These are phyloP conservation scores for Epichloe sp. DNA, from an alignment of 2,329 filamentous ascomycete genomes.

Conservation along the genomic window DNA sequence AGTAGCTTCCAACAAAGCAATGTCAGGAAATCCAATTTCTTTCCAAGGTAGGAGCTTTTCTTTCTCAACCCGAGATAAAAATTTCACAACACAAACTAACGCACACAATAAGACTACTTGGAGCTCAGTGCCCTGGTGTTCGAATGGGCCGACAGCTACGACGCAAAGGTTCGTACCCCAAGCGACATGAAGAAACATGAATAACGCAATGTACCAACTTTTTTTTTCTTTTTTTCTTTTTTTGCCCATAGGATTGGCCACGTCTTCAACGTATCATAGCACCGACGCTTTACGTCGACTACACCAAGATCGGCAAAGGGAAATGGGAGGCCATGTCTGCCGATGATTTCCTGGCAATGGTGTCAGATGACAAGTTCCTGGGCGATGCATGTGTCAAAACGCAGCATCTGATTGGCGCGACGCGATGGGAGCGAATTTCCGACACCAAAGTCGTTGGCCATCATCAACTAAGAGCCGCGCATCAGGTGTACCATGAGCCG, in stretches of 20 bases:
- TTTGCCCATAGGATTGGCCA: constrained; percentile 30
- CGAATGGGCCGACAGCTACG: constrained; percentile 52
- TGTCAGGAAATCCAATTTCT: no score
- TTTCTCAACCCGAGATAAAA: no score
- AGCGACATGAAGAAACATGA: no score
- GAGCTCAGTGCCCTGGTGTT: constrained; percentile 16
- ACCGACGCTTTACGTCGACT: constrained; percentile 26
- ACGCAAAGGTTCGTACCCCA: constrained; percentile 34
- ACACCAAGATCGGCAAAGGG: constrained; percentile 33
- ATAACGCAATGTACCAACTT: no score
- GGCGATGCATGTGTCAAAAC: constrained; percentile 40
- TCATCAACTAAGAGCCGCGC: constrained; percentile 45
- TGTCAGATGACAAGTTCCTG: constrained; percentile 36
- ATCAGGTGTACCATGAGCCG: constrained; percentile 40
- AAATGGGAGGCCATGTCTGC: constrained; percentile 41
- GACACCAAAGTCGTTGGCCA: constrained; percentile 36
- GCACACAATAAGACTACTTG: no score
- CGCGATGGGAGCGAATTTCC: constrained; percentile 34
- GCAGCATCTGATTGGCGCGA: constrained; percentile 42
- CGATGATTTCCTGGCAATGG: constrained; percentile 38
- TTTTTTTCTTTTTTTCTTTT: no score
- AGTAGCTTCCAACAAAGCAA: no score
- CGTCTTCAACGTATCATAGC: constrained; percentile 41
- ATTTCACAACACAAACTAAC: no score
- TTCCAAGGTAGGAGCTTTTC: no score